These are phyloP conservation scores for Pseudocercospora musae DNA, from an alignment of 2,329 filamentous ascomycete genomes.

Conservation along the genomic window DNA sequence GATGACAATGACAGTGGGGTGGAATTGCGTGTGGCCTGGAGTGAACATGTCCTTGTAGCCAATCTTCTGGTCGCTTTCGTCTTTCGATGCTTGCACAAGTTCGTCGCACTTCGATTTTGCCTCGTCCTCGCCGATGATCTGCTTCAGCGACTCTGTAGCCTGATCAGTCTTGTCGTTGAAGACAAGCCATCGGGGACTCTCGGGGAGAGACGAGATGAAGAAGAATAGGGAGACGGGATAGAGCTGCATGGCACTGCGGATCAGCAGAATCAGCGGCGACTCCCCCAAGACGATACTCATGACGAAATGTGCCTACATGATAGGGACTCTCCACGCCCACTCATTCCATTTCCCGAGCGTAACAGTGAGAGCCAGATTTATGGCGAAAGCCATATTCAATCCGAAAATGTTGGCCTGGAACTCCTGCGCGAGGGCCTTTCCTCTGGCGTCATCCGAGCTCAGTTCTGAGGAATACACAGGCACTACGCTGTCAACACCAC, in stretches of 20 bases:
- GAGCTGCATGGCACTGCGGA: conserved; percentile 51
- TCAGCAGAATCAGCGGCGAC: neutral
- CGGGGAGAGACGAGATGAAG: conserved; percentile 53
- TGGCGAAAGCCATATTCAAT: conserved; percentile 58
- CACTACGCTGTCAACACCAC: conserved; percentile 60
- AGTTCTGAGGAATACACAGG: conserved; percentile 60
- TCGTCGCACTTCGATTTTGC: conserved; percentile 51
- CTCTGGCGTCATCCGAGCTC: conserved; percentile 54
- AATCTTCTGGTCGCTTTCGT: conserved; percentile 45
- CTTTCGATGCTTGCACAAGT: conserved; percentile 49
- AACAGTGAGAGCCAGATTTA: conserved; percentile 56
- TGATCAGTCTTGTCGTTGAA: conserved; percentile 51
- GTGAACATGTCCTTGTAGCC: conserved; percentile 58
- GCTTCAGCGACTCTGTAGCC: conserved; percentile 48
- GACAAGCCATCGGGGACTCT: conserved; percentile 57
- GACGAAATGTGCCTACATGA: conserved; percentile 39
- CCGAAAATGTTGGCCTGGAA: conserved; percentile 65
- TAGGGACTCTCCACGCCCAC: conserved; percentile 62
- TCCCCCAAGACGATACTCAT: neutral
- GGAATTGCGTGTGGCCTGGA: conserved; percentile 55
- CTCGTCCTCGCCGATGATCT: conserved; percentile 51
- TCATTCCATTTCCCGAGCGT: conserved; percentile 54
- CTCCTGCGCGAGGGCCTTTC: conserved; percentile 59
- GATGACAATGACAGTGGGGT: conserved; percentile 55
- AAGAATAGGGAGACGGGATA: conserved; percentile 55